phyloP scores from a whole-genome alignment of 2,329 filamentous ascomycete species.

The Diplodia sapinea region DNA sequence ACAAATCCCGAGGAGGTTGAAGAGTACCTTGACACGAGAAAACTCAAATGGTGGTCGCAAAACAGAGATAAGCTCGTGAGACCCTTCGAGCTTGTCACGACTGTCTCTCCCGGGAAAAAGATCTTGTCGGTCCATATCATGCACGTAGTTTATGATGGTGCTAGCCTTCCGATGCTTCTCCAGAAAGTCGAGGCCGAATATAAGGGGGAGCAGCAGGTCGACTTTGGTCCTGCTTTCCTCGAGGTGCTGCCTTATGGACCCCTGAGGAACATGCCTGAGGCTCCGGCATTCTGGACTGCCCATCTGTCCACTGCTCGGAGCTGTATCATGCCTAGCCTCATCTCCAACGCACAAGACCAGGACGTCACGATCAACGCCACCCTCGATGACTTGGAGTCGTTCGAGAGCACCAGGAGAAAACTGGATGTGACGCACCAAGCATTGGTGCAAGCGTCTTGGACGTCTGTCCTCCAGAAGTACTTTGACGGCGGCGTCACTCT shows the following conservation, averaged over 20 bases:
- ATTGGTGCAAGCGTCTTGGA: constrained; percentile 77
- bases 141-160: constrained; percentile 86
- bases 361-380: constrained; percentile 39
- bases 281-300: constrained; percentile 70
- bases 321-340: constrained; percentile 40
- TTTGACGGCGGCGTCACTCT: constrained; percentile 60
- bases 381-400: constrained; percentile 55
- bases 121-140: constrained; percentile 73
- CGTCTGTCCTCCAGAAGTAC: constrained; percentile 63
- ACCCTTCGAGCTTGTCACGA: constrained; percentile 60
- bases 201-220: constrained; percentile 36
- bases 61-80: constrained; percentile 58
- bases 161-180: constrained; percentile 73
- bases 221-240: constrained; percentile 63
- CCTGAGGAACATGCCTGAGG: constrained; percentile 56
- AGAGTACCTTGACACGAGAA: constrained; percentile 45
- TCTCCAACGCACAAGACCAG: constrained; percentile 34
- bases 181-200: constrained; percentile 63
- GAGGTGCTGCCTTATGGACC: constrained; percentile 74
- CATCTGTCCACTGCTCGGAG: constrained; percentile 55
- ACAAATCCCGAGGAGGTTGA: constrained; percentile 43
- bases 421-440: constrained; percentile 80
- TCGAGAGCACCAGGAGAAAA: constrained; percentile 56
- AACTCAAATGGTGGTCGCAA: constrained; percentile 59
- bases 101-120: constrained; percentile 42